These are phyloP conservation scores for Rhynchosporium secalis DNA, from an alignment of 2,329 filamentous ascomycete species.

Conservation along the genomic window DNA sequence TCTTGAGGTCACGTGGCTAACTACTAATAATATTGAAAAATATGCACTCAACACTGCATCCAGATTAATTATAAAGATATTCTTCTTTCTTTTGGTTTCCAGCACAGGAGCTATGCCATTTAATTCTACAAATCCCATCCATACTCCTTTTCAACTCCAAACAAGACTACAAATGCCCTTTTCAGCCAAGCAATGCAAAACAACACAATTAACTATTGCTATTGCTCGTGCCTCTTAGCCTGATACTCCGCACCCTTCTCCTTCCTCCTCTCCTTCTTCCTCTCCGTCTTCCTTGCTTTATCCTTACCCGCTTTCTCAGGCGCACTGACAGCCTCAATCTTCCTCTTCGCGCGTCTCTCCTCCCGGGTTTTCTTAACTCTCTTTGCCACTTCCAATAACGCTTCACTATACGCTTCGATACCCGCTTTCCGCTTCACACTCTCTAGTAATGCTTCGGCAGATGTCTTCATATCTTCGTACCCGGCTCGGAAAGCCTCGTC, in stretches of 20 bases:
- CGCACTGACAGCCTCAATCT: slow-evolving; percentile 80
- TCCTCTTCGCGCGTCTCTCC: slow-evolving; percentile 77
- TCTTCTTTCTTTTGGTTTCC: no score
- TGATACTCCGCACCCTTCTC: slow-evolving; percentile 73
- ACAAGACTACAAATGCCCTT: background rate
- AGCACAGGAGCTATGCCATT: no score
- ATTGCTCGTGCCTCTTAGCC: slow-evolving; percentile 33
- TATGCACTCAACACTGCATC: no score
- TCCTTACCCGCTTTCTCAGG: slow-evolving; percentile 76
- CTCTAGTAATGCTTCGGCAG: slow-evolving; percentile 76
- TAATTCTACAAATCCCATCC: background rate
- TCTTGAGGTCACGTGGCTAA: no score
- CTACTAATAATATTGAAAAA: no score
- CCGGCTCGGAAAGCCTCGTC: slow-evolving; percentile 68
- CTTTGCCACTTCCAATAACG: slow-evolving; percentile 71
- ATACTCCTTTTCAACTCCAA: background rate
- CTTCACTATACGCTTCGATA: slow-evolving; percentile 73
- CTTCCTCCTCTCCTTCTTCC: slow-evolving; percentile 81
- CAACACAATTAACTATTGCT: slow-evolving; percentile 16
- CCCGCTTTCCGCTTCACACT: slow-evolving; percentile 83
- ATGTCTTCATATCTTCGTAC: slow-evolving; percentile 70
- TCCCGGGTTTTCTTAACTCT: slow-evolving; percentile 71
- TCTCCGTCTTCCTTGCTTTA: slow-evolving; percentile 81
- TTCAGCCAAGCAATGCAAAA: background rate
- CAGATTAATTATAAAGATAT: no score